Conservation (phyloP, 2,329 filamentous ascomycete genomes). For the Albophoma yamanashiensis region DNA sequence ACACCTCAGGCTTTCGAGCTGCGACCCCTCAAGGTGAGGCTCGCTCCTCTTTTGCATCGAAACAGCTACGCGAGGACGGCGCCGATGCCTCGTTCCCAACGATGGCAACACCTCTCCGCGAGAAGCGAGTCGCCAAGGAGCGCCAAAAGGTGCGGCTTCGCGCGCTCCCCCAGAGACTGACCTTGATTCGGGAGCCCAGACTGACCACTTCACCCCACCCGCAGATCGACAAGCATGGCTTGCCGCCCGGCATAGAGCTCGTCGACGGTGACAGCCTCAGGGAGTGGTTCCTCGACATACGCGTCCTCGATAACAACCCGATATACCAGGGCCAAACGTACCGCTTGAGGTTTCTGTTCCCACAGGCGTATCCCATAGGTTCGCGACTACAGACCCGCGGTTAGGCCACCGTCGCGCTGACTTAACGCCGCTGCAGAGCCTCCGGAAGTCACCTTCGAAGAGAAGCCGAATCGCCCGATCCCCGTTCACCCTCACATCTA, state of each 20-base stretch:
- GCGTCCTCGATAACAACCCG: conserved; percentile 82
- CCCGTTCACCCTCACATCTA: conserved; percentile 98
- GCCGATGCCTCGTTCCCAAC: background rate
- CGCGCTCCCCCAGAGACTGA: background rate
- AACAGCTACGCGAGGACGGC: conserved; percentile 1
- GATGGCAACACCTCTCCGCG: conserved; percentile 15
- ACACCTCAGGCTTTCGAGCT: background rate
- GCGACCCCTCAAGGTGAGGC: background rate
- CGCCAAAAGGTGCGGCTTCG: conserved; percentile 14
- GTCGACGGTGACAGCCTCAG: conserved; percentile 63
- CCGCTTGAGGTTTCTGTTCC: conserved; percentile 81
- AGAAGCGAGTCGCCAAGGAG: conserved; percentile 17
- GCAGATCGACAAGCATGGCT: conserved; percentile 41
- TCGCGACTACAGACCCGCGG: conserved; percentile 14
- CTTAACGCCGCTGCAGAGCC: conserved; percentile 49
- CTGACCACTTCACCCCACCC: conserved; percentile 9
- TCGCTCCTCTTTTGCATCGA: background rate
- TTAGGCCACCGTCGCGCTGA: background rate
- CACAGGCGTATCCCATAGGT: conserved; percentile 82
- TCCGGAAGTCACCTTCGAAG: conserved; percentile 84
- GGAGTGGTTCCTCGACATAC: conserved; percentile 88
- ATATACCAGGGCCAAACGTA: conserved; percentile 74
- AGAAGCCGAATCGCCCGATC: conserved; percentile 54
- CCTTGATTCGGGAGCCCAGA: background rate
- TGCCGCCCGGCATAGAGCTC: conserved; percentile 64